phyloP scores from a whole-genome alignment of 805 yeast genomes.

The Pichia cabralensis region DNA sequence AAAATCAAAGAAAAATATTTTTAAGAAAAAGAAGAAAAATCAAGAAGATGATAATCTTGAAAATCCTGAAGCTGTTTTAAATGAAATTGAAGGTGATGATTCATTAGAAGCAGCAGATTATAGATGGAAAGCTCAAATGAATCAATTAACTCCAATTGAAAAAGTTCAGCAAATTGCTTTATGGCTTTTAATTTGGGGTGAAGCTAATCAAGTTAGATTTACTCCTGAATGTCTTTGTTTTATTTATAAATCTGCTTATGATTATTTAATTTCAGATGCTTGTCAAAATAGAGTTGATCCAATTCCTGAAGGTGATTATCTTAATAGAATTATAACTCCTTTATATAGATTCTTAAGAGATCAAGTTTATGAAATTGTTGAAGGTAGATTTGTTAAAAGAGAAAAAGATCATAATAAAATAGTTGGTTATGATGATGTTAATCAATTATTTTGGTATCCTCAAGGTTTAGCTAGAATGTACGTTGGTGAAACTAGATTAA shows the following conservation, averaged over 20 bases:
- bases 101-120: conserved; percentile 75
- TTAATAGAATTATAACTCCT: conserved; percentile 90
- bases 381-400: conserved; percentile 76
- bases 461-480: conserved; percentile 94
- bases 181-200: conserved; percentile 78
- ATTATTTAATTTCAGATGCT: conserved; percentile 78
- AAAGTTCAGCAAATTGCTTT: conserved; percentile 71
- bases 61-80: conserved; percentile 47
- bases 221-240: conserved; percentile 85
- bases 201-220: conserved; percentile 90
- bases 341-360: conserved; percentile 69
- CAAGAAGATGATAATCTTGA: conserved; percentile 61
- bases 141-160: conserved; percentile 60
- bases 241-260: conserved; percentile 90
- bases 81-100: conserved; percentile 72
- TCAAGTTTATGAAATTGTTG: conserved; percentile 72
- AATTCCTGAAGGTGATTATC: conserved; percentile 82
- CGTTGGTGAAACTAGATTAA: conserved; percentile 81
- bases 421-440: conserved; percentile 95
- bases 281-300: conserved; percentile 83
- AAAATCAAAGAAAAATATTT: conserved; percentile 50
- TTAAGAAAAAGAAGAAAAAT: conserved; percentile 50
- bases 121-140: conserved; percentile 81
- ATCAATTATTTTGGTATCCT: conserved; percentile 98
- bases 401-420: conserved; percentile 75